These are phyloP conservation scores for Geoglossum cookeanum DNA, from an alignment of 2,329 filamentous ascomycete species.

Conservation along the genomic window DNA sequence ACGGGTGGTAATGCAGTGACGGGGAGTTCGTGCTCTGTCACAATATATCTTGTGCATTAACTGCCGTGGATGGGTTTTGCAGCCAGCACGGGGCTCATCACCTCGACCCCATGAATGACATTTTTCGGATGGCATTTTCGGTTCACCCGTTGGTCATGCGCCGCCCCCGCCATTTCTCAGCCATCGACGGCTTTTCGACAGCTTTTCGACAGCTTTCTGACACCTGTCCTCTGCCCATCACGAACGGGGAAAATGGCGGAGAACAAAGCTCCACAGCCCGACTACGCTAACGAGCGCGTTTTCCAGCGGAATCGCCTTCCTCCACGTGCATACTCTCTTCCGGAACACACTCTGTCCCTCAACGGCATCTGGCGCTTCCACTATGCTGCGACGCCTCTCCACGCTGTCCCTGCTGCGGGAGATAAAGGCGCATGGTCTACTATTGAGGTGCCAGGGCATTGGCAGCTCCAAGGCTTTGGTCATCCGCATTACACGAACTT, in stretches of 20 bases:
- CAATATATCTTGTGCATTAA: too few species aligned
- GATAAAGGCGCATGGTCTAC: slow-evolving; percentile 23
- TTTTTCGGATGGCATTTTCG: too few species aligned
- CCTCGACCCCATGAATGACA: too few species aligned
- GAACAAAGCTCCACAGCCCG: slow-evolving; percentile 15
- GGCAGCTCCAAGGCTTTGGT: slow-evolving; percentile 52
- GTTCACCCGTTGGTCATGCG: too few species aligned
- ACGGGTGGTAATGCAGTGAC: too few species aligned
- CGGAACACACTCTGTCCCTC: slow-evolving; percentile 27
- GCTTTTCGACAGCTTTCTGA: too few species aligned
- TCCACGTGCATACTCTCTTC: slow-evolving; percentile 33
- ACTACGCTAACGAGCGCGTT: slow-evolving; percentile 32
- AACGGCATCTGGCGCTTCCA: slow-evolving; percentile 41
- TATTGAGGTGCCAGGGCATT: slow-evolving; percentile 45
- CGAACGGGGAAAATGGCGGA: background rate
- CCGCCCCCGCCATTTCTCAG: too few species aligned
- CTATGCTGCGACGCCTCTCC: slow-evolving; percentile 26
- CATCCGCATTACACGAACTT: slow-evolving; percentile 51
- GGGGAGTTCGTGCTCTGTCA: too few species aligned
- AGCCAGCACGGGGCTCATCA: too few species aligned
- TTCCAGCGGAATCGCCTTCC: slow-evolving; percentile 35
- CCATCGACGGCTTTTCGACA: too few species aligned
- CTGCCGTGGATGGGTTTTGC: too few species aligned
- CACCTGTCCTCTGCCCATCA: too few species aligned
- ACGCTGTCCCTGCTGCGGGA: slow-evolving; percentile 21